Base-by-base conservation (phyloP, 2,329 filamentous ascomycete species). In the Trichoderma afroharzianum region DNA sequence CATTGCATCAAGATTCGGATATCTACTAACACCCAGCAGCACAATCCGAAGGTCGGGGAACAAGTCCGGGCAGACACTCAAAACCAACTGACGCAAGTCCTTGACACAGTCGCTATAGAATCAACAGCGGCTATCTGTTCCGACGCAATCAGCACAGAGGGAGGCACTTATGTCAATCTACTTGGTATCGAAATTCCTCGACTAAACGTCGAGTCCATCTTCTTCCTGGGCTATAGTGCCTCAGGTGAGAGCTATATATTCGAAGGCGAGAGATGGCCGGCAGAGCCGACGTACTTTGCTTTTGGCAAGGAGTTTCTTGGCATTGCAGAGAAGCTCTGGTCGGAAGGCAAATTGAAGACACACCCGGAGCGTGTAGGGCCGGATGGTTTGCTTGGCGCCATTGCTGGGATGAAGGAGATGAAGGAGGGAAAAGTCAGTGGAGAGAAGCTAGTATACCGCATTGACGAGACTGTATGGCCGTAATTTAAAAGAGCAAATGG, bases 1-100 rank as follows among this genome's bases (percentile, higher is more conserved):
- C 3, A 43, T 4, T 43, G 1, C 7, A 4, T 43, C 0, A 43
- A n/a, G 7, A 43, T 43, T 3, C 3, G 15, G 0, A 7, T 9
- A 43, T 43, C 1, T n/a, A n/a, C 39, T 43, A 43, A 43, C 18
- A n/a, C 1, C 7, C 7, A 43, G 39, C 9, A 43, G 39, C 39
- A 43, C 7, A 43, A 43, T 2, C 39, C 39, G 39, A 43, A 43
- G 15, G 3, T 43, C 18, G 39, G 39, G 7, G 39, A 43, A 43
- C 39, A 43, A 43, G 2, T 43, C 7, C 39, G 39, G 39, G 3
- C 39, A 0, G 39, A 43, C 0, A 43, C 39, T n/a, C 39, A 43
- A 43, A n/a, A 43, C 39, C 39, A n/a, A 43, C 39, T 43, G 18
- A 43, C 39, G 18, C 39, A 43, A 43, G 39, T 43, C 39, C 15